Evolutionary conservation across 140 eudicot species (phyloP).

Genomic region (Oenanthe javanica): DNA sequence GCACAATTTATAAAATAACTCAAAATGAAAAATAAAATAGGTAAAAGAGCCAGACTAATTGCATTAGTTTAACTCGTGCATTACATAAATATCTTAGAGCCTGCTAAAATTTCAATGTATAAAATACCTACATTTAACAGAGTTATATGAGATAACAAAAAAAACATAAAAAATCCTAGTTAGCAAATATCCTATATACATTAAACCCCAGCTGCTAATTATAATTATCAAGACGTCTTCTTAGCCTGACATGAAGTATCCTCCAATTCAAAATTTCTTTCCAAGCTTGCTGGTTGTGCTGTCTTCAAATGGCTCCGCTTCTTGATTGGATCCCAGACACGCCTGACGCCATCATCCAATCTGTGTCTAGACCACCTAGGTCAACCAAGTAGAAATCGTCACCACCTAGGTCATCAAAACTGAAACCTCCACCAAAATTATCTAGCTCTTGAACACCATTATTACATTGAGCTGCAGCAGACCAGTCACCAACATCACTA

Average conservation of each 20-base stretch:
- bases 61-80: neutral
- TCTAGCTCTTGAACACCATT: neutral
- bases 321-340: neutral
- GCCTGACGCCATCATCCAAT: neutral
- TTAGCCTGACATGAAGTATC: neutral
- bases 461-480: neutral
- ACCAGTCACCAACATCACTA: neutral
- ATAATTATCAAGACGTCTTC: neutral
- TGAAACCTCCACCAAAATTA: neutral
- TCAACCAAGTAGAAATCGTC: neutral
- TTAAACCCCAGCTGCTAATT: neutral
- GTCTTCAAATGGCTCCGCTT: neutral
- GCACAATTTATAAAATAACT: too few relatives aligned
- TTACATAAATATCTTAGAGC: neutral
- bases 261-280: neutral
- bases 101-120: neutral
- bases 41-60: too few relatives aligned
- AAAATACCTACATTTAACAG: too few relatives aligned
- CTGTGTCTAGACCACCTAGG: neutral
- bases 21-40: too few relatives aligned
- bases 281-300: neutral
- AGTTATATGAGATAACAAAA: too few relatives aligned
- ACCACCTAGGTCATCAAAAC: neutral
- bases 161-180: too few relatives aligned
- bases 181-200: too few relatives aligned